Evolutionary conservation across 1,139 yeast species (phyloP).

Genomic region (Torulaspora globosa): DNA sequence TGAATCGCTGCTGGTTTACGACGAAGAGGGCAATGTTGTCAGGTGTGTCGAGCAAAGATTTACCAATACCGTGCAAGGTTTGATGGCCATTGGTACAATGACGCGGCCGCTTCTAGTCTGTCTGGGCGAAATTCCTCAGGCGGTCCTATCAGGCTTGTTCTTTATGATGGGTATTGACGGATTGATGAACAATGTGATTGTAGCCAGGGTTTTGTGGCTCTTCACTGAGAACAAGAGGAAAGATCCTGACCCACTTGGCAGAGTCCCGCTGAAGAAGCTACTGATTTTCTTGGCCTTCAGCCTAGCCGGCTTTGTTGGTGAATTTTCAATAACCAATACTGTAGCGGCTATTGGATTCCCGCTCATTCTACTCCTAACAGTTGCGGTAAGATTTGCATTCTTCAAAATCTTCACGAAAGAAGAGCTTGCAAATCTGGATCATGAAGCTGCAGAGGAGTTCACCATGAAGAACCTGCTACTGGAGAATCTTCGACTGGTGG

Average conservation of each 20-base stretch:
- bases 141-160: slow-evolving; percentile 85
- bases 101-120: slow-evolving; percentile 78
- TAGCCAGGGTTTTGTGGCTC: slow-evolving; percentile 58
- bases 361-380: slow-evolving; percentile 70
- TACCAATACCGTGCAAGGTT: slow-evolving; percentile 80
- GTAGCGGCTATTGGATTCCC: slow-evolving; percentile 96
- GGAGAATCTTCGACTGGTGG: slow-evolving; percentile 19
- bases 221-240: slow-evolving; percentile 51
- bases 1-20: slow-evolving; percentile 62
- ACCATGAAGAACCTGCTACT: slow-evolving; percentile 38
- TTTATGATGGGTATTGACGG: slow-evolving; percentile 91
- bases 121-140: slow-evolving; percentile 86
- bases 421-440: slow-evolving; percentile 62
- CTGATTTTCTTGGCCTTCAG: slow-evolving; percentile 58
- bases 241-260: slow-evolving; percentile 35
- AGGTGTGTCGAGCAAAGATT: slow-evolving; percentile 85
- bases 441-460: slow-evolving; percentile 39
- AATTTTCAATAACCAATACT: slow-evolving; percentile 81
- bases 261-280: slow-evolving; percentile 45
- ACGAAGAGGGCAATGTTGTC: slow-evolving; percentile 42
- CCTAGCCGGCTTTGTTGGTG: slow-evolving; percentile 66
- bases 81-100: slow-evolving; percentile 83
- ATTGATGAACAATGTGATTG: slow-evolving; percentile 60
- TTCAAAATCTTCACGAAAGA: slow-evolving; percentile 59
- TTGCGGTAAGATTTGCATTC: slow-evolving; percentile 52